Percentiles rank a stretch among this genome's conserved stretches.
Conservation (phyloP, 768 basidiomycete genomes). For the Rubroboletus satanas region DNA sequence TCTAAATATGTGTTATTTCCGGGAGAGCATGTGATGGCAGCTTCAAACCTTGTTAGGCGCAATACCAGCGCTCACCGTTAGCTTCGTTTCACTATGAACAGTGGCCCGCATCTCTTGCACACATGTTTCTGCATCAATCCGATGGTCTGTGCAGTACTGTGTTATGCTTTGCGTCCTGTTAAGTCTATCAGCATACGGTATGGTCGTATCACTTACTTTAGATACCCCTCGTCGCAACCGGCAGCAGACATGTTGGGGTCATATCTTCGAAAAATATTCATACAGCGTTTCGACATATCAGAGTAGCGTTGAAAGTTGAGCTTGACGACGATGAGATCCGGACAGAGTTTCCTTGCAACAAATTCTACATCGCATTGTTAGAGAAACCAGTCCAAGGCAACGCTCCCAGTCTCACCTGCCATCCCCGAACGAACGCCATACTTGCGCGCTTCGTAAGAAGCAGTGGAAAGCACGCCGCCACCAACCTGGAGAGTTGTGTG, state of each 20-base stretch:
- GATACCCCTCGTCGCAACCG: slow-evolving; percentile 87
- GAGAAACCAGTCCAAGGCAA: background rate
- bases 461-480: slow-evolving; percentile 79
- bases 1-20: slow-evolving; percentile 40
- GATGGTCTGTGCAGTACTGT: slow-evolving; percentile 66
- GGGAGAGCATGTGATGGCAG: slow-evolving; percentile 12
- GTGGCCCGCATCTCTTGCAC: slow-evolving; percentile 71
- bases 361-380: slow-evolving; percentile 51
- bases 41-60: slow-evolving; percentile 84
- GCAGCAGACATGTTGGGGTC: slow-evolving; percentile 73
- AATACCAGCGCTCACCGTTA: slow-evolving; percentile 94
- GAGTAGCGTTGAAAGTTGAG: slow-evolving; percentile 58
- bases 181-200: slow-evolving; percentile 1
- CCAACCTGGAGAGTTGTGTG: slow-evolving; percentile 52
- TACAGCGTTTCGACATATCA: slow-evolving; percentile 69
- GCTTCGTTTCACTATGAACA: slow-evolving; percentile 71
- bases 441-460: slow-evolving; percentile 89
- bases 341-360: slow-evolving; percentile 91
- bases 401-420: slow-evolving; percentile 58
- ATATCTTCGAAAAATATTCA: slow-evolving; percentile 63
- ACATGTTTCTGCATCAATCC: slow-evolving; percentile 65
- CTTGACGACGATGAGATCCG: slow-evolving; percentile 70
- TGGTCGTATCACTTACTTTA: slow-evolving; percentile 57
- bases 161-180: slow-evolving; percentile 60
- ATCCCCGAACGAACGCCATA: slow-evolving; percentile 92